phyloP scores from a whole-genome alignment of 495 filamentous ascomycete species.

The Hyaloscypha variabilis region DNA sequence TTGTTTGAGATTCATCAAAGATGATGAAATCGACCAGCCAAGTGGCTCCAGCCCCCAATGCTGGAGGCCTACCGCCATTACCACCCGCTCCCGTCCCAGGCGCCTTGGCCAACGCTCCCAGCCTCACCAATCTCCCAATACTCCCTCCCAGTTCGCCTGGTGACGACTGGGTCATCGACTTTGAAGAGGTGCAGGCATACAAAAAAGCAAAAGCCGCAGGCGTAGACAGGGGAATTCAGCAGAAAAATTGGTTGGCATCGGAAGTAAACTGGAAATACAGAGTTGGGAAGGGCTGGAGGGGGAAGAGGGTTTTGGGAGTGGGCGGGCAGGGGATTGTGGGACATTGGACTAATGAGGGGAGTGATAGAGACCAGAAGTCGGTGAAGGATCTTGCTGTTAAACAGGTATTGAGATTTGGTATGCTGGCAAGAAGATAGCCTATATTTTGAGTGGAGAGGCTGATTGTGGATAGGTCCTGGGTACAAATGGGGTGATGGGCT shows the following conservation, averaged over 20 bases:
- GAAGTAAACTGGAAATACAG: conserved; percentile 4
- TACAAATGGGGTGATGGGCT: conserved; percentile 5
- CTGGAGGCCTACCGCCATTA: no score
- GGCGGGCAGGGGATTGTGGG: conserved; percentile 19
- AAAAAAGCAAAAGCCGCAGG: not conserved
- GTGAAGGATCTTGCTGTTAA: conserved; percentile 19
- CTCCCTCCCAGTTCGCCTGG: no score
- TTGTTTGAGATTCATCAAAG: no score
- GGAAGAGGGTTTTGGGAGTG: conserved; percentile 17
- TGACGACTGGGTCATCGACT: no score
- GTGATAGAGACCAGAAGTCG: not conserved
- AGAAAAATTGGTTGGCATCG: not conserved
- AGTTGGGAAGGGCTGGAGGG: conserved; percentile 17
- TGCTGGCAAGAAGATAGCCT: no score
- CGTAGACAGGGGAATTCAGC: not conserved
- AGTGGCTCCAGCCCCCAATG: no score
- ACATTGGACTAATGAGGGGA: conserved; percentile 16
- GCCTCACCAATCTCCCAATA: no score
- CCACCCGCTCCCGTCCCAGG: no score
- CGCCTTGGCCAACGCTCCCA: no score
- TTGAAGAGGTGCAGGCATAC: no score
- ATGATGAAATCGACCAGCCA: no score
- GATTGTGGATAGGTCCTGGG: not conserved
- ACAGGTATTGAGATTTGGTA: not conserved
- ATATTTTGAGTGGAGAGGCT: not conserved